phyloP scores from a whole-genome alignment of 257 asterid species.

The Przewalskia tangutica region DNA sequence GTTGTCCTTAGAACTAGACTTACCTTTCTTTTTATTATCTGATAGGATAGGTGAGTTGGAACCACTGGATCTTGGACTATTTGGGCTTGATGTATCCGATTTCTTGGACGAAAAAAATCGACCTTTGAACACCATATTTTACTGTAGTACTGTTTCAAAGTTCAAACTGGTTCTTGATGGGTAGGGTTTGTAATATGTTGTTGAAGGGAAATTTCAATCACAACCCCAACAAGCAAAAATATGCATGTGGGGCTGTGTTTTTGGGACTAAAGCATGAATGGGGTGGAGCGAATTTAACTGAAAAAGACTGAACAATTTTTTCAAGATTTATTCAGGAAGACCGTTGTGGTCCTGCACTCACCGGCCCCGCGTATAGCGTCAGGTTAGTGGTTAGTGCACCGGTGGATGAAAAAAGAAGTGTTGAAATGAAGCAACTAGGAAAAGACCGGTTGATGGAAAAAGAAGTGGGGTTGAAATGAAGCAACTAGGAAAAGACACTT shows the following conservation, averaged over 20 bases:
- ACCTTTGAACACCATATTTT: conserved; percentile 81
- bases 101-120: conserved; percentile 85
- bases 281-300: background rate
- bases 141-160: background rate
- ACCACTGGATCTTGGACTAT: conserved; percentile 75
- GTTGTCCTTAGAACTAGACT: conserved; percentile 47
- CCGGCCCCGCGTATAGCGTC: too few relatives aligned
- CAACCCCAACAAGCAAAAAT: conserved; percentile 12
- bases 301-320: background rate
- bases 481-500: conserved; percentile 9
- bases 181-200: background rate
- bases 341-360: too few relatives aligned
- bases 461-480: conserved; percentile 14
- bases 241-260: conserved; percentile 20
- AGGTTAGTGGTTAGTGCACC: background rate
- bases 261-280: conserved; percentile 7
- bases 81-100: conserved; percentile 76
- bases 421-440: too few relatives aligned
- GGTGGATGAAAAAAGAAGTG: background rate
- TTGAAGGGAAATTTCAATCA: background rate
- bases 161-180: too few relatives aligned
- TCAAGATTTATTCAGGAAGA: background rate
- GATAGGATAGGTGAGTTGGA: conserved; percentile 88
- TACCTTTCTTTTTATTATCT: conserved; percentile 70
- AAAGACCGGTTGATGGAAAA: background rate